A percentile compares a stretch with the other conserved stretches of the same genome.
phyloP scores from a whole-genome alignment of 2,329 filamentous ascomycete genomes.

The Emericellopsis cladophorae region DNA sequence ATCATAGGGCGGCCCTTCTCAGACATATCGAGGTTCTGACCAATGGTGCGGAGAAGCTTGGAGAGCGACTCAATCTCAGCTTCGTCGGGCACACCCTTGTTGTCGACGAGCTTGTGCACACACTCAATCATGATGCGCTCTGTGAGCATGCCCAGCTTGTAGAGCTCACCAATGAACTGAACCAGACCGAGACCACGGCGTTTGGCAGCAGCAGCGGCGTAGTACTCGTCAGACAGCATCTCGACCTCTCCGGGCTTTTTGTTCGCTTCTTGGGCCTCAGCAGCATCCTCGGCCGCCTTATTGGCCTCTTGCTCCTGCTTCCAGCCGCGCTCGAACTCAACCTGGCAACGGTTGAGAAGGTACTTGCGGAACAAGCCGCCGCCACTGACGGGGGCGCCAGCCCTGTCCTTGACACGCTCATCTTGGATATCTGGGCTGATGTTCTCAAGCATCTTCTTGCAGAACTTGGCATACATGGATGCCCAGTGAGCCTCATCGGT shows the following conservation, averaged over 20 bases:
- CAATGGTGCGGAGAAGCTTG: slow-evolving; percentile 85
- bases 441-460: slow-evolving; percentile 87
- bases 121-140: slow-evolving; percentile 99
- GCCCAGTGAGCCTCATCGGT: slow-evolving; percentile 98
- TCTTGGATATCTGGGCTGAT: slow-evolving; percentile 95
- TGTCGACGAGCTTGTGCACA: slow-evolving; percentile 93
- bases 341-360: slow-evolving; percentile 93
- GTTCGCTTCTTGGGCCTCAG: slow-evolving; percentile 6
- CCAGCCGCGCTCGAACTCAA: slow-evolving; percentile 98
- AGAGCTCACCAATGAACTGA: slow-evolving; percentile 97
- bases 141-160: slow-evolving; percentile 97
- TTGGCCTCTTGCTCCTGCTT: slow-evolving; percentile 50
- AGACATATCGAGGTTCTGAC: slow-evolving; percentile 68
- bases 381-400: slow-evolving; percentile 75
- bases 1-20: slow-evolving; percentile 81
- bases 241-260: slow-evolving; percentile 56
- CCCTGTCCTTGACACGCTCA: slow-evolving; percentile 86
- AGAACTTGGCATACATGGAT: slow-evolving; percentile 98
- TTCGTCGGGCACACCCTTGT: slow-evolving; percentile 85
- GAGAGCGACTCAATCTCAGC: slow-evolving; percentile 92
- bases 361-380: slow-evolving; percentile 97
- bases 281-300: slow-evolving; percentile 14
- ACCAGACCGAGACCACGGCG: slow-evolving; percentile 94
- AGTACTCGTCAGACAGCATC: slow-evolving; percentile 94
- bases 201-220: slow-evolving; percentile 85